phyloP scores from a whole-genome alignment of 2,329 filamentous ascomycete genomes.

The Stylonectria norvegica region DNA sequence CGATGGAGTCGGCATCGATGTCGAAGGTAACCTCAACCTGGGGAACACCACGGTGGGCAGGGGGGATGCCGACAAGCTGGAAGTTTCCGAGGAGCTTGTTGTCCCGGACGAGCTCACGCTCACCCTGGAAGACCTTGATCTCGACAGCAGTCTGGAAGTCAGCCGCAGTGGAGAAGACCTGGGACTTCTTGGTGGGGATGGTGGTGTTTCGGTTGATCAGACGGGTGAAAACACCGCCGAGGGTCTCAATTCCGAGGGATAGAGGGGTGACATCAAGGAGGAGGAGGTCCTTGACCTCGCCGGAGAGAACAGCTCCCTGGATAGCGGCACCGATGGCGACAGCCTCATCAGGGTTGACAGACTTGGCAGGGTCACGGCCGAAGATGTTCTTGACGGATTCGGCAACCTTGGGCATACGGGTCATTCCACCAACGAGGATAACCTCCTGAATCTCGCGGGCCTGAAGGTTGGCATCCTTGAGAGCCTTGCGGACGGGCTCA shows the following conservation, averaged over 20 bases:
- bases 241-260: slow-evolving; percentile 96
- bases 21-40: slow-evolving; percentile 98
- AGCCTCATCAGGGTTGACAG: slow-evolving; percentile 97
- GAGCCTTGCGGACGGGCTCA: slow-evolving; percentile 90
- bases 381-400: slow-evolving; percentile 97
- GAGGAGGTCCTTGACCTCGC: slow-evolving; percentile 93
- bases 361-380: slow-evolving; percentile 93
- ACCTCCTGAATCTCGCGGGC: slow-evolving; percentile 96
- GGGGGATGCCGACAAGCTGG: slow-evolving; percentile 96
- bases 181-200: slow-evolving; percentile 98
- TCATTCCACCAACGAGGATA: slow-evolving; percentile 98
- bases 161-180: slow-evolving; percentile 94
- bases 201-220: slow-evolving; percentile 99
- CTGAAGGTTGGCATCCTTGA: slow-evolving; percentile 90
- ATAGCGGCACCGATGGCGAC: slow-evolving; percentile 97
- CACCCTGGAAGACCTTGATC: slow-evolving; percentile 99
- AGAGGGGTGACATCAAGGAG: slow-evolving; percentile 94
- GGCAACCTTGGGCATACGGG: slow-evolving; percentile 96
- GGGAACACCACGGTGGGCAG: slow-evolving; percentile 91
- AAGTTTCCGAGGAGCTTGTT: slow-evolving; percentile 99
- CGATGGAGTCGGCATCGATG: slow-evolving; percentile 96
- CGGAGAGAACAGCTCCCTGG: slow-evolving; percentile 92
- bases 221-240: slow-evolving; percentile 95
- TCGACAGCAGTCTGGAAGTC: slow-evolving; percentile 98
- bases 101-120: slow-evolving; percentile 97